Evolutionary conservation across 331 rosid species (phyloP).

Genomic region (Quercus phellos): DNA sequence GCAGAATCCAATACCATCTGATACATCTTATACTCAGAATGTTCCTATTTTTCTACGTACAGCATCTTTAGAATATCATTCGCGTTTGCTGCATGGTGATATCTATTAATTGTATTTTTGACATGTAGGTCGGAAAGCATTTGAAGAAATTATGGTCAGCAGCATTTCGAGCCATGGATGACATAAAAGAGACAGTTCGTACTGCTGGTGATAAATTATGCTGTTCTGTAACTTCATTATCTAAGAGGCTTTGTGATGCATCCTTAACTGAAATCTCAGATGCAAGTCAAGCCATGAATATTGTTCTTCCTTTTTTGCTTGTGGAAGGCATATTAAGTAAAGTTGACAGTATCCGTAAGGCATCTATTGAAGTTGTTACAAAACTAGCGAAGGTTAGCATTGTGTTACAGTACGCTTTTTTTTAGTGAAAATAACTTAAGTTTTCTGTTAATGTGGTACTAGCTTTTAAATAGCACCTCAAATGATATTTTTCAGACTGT

Average conservation of each 20-base stretch:
- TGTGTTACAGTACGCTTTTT: slow-evolving; percentile 6
- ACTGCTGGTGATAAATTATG: slow-evolving; percentile 86
- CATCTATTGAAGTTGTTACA: slow-evolving; percentile 85
- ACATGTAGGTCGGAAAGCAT: slow-evolving; percentile 68
- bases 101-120: background rate
- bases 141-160: slow-evolving; percentile 73
- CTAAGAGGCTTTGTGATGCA: slow-evolving; percentile 85
- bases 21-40: background rate
- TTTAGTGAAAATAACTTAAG: background rate
- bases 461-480: background rate
- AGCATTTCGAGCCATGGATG: slow-evolving; percentile 95
- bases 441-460: background rate
- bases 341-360: slow-evolving; percentile 84
- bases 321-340: slow-evolving; percentile 90
- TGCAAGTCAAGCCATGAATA: slow-evolving; percentile 80
- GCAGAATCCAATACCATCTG: background rate
- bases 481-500: background rate
- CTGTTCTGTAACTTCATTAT: slow-evolving; percentile 64
- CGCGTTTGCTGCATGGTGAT: background rate
- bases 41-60: background rate
- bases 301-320: slow-evolving; percentile 84
- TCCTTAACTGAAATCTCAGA: slow-evolving; percentile 68
- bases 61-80: background rate
- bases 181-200: slow-evolving; percentile 92
- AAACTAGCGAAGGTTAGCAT: slow-evolving; percentile 88